Evolutionary conservation across 2,329 filamentous ascomycete species (phyloP).

Genomic region (Bimuria novae-zelandiae): DNA sequence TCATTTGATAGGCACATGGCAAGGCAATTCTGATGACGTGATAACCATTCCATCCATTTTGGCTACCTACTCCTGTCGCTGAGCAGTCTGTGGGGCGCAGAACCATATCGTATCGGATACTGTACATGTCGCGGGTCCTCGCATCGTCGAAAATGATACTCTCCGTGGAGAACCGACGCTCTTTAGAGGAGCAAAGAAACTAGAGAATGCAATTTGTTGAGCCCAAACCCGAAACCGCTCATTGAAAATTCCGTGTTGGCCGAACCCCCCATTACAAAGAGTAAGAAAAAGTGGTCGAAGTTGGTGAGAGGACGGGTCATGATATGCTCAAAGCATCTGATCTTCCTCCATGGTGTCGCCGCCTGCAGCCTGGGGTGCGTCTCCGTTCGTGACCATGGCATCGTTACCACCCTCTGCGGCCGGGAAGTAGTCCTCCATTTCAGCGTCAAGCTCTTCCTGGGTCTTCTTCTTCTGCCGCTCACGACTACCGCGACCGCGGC

Average conservation of each 20-base stretch:
- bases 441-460: conserved; percentile 90
- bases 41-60: conserved; percentile 19
- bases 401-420: conserved; percentile 50
- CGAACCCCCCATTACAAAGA: conserved; percentile 15
- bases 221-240: neutral
- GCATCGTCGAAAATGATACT: conserved; percentile 7
- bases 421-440: conserved; percentile 96
- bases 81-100: conserved; percentile 19
- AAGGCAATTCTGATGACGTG: neutral
- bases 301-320: neutral
- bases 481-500: conserved; percentile 52
- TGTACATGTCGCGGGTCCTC: conserved; percentile 27
- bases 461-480: conserved; percentile 84
- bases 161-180: neutral
- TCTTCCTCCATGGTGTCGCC: conserved; percentile 48
- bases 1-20: neutral
- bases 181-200: conserved; percentile 12
- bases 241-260: conserved; percentile 14
- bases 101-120: conserved; percentile 19
- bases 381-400: conserved; percentile 51
- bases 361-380: conserved; percentile 50
- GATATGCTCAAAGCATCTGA: conserved; percentile 41
- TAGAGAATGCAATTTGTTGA: conserved; percentile 14
- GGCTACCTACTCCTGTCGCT: conserved; percentile 21
- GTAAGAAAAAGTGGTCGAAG: conserved; percentile 14